Evolutionary conservation across 177 flowering plant genomes (phyloP), one percentile per base, ranked within the genome.

Genomic region (Vitis hybrid): DNA sequence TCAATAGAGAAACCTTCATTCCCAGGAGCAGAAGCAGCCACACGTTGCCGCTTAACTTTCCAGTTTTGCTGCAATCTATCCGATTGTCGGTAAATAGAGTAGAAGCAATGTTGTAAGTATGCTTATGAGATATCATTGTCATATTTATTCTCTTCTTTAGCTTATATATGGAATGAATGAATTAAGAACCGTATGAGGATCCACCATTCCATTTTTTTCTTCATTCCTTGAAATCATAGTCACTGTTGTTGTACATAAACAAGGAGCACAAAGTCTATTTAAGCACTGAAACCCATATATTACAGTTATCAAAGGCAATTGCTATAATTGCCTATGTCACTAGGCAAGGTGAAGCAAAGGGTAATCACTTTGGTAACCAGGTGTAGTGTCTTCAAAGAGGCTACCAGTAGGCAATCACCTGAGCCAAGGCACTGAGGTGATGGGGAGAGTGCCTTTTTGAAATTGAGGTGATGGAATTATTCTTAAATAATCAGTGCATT

Each of bases 61-160:
- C 99, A 95, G 72, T 93, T 95, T 71, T 89, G 97, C 88, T 95
- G 99, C 94, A 95, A 87, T 76, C 99, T 92, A 79, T 84, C 22
- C 26, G 72, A 70, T 74, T 74, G 73, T 72, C 60, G 79, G 74
- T 29, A 68, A 73, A 68, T 11, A 26, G 59, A 29, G 54, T 2
- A 69, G 19, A 58, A 12, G 55, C 61, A 26, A 45, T 20, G n/a
- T 26, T 55, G 13, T 12, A 31, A 67, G 11, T 58, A 14, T 26
- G 29, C 67, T 50, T 11, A 3, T 4, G 11, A 64, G 18, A 15
- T 6, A 51, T 49, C 49, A 16, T 20, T 64, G 15, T 19, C 5
- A 59, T 26, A 13, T 11, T 18, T 10, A 20, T 59, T 22, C 3
- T 10, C 14, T 22, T 26, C 59, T 31, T 31, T 22, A 10, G 19